Percentiles rank a stretch among this genome's conserved stretches.
Evolutionary conservation across 768 basidiomycete genomes (phyloP).

Genomic region (Rossbeevera mucosa): DNA sequence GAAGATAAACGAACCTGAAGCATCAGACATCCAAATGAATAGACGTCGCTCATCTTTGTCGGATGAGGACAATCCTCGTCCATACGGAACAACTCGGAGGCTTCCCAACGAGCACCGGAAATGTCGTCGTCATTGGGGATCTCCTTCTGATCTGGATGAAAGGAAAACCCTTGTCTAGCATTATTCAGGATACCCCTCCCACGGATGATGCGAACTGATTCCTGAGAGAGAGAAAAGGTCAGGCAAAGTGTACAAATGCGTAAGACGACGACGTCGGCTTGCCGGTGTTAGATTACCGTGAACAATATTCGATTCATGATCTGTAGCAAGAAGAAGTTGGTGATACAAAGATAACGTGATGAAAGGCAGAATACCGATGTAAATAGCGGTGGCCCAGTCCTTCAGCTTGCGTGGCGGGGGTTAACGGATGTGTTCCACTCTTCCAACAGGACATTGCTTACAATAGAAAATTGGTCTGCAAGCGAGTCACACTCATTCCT

Average conservation of each 20-base stretch:
- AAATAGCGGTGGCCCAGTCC: constrained; percentile 9
- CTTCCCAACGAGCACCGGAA: constrained; percentile 10
- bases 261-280: neutral
- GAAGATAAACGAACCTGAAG: constrained; percentile 10
- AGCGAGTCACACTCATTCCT: neutral
- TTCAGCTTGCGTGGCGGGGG: neutral
- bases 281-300: constrained; percentile 10
- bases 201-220: neutral
- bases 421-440: neutral
- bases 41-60: constrained; percentile 14
- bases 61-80: neutral
- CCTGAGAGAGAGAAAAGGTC: neutral
- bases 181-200: constrained; percentile 6
- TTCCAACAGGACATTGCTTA: constrained; percentile 1
- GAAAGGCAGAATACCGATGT: neutral
- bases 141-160: neutral
- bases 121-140: neutral
- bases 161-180: neutral
- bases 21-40: constrained; percentile 15
- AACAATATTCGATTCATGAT: neutral
- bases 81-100: constrained; percentile 7
- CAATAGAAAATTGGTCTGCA: neutral
- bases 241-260: neutral
- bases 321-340: constrained; percentile 1
- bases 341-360: neutral